Evolutionary conservation across 805 yeast species (phyloP), one percentile per base, ranked within the genome.

Genomic region (Kodamaea sagamina): DNA sequence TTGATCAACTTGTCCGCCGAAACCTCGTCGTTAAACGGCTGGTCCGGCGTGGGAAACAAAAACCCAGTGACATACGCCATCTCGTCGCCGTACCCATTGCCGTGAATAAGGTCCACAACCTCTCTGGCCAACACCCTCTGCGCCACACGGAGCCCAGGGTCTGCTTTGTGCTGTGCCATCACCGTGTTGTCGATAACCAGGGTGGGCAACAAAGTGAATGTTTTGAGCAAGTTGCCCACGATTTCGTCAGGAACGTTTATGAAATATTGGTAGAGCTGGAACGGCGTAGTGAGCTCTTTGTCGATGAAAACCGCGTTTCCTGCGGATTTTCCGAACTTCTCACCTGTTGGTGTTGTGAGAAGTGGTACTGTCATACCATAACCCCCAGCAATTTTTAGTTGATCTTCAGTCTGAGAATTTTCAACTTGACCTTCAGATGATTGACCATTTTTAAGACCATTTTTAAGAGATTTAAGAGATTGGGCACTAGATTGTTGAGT

Each of bases 291-390:
- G 46, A 86, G 64, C n/a, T 68, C 62, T 6, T 79, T 72, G 55
- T 85, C 90, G 42, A 93, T 81, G 65, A 93, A 93, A 1, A 93
- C 79, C 0, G 99, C 98, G 68, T 93, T 93, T 0, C 98, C 98
- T 2, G 97, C 97, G 43, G 96, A 86, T 58, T 93, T 93, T 22
- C 99, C 99, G 63, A 93, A 90, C 65, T 93, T 93, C 47, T 83
- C 93, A 6, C 99, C 99, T 8, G 80, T 75, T 0, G 96, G 79
- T 0, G 97, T 88, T 0, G 96, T 87, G 51, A 93, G 69, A 21
- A 93, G 67, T 1, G 98, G 98, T 0, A 86, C 96, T 0, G 99
- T 93, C 36, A 93, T 52, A 0, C 97, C 98, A 61, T 67, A 86
- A 3, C 79, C 75, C 1, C 66, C 61, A 12, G 29, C 10, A 3